Evolutionary conservation across 208 protist genomes (phyloP), one percentile per base, ranked within the genome.

Genomic region (Acanthamoeba lenticulata): DNA sequence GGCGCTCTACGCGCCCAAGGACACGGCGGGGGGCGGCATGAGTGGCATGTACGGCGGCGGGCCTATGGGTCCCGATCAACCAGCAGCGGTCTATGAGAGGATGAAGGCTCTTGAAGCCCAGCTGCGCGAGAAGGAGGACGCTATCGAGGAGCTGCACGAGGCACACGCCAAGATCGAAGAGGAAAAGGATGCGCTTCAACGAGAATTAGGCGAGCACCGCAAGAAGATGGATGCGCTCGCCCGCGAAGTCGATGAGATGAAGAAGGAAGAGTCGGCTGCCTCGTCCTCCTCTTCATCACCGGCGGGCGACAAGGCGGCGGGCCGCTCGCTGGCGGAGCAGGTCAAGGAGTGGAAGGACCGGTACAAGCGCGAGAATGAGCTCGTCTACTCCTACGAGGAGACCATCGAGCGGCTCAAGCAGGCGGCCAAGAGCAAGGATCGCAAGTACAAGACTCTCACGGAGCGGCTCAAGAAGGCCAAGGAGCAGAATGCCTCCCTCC

Each of bases 331-430:
- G 0, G 15, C 32, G 2, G 36, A 74, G 15, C 32, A 40, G 6
- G n/a, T 42, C 65, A 74, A 86, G 40, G 24, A 86, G 24, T 86
- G 77, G 77, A 52, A 86, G 77, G 77, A 86, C 13, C 38, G 45
- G 1, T 86, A 55, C 42, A 57, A 55, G 77, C 77, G 45, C 27
- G 77, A 86, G 77, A 86, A 86, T 11, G 77, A 86, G n/a, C 77
- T 86, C 11, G 77, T 86, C n/a, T 86, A 55, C 77, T 40, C 40
- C 40, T 86, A 86, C 45, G 77, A 86, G 77, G 77, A 86, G 45
- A 86, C 38, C 24, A 86, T 86, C 42, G 45, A 86, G 77, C 42
- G 45, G 21, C 38, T 86, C n/a, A 86, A 86, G 45, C 77, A 57
- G 19, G 17, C 77, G 9, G 11, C 77, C 40, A 86, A 86, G n/a